Percentiles rank a stretch among this genome's conserved stretches.
These are phyloP conservation scores for Aegilops speltoides DNA, from an alignment of 176 grass and related monocot genomes.

Conservation along the genomic window DNA sequence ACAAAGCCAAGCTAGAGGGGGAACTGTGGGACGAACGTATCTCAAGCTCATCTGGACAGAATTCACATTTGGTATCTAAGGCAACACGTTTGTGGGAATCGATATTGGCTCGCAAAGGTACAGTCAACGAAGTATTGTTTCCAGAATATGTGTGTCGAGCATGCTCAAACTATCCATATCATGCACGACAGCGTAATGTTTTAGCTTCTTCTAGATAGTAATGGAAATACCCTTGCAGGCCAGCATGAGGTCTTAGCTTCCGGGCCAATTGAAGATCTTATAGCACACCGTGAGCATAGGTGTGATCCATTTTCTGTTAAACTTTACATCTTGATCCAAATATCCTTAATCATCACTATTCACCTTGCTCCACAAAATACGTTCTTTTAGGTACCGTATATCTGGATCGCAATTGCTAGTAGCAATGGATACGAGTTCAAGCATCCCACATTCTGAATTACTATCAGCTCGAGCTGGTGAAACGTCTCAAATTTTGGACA, in stretches of 20 bases:
- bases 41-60: constrained; percentile 78
- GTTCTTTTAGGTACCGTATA: constrained; percentile 90
- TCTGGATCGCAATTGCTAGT: constrained; percentile 90
- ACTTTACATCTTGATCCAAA: not conserved
- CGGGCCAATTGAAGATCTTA: constrained; percentile 97
- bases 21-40: constrained; percentile 86
- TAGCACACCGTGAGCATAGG: constrained; percentile 99
- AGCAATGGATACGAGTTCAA: constrained; percentile 81
- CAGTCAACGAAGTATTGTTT: constrained; percentile 10
- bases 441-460: constrained; percentile 68
- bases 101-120: constrained; percentile 94
- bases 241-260: constrained; percentile 99
- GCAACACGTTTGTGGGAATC: constrained; percentile 95
- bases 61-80: constrained; percentile 89
- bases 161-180: constrained; percentile 12
- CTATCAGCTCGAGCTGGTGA: constrained; percentile 62
- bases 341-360: not conserved
- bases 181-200: not conserved
- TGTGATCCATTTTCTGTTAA: constrained; percentile 32
- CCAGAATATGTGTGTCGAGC: not conserved
- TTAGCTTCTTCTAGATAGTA: constrained; percentile 15
- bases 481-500: constrained; percentile 45
- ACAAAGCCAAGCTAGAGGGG: constrained; percentile 89
- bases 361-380: constrained; percentile 22
- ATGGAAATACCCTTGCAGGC: constrained; percentile 45